Evolutionary conservation across 352 stramenopile genomes (phyloP).

Genomic region (Pythium grandisporangium): DNA sequence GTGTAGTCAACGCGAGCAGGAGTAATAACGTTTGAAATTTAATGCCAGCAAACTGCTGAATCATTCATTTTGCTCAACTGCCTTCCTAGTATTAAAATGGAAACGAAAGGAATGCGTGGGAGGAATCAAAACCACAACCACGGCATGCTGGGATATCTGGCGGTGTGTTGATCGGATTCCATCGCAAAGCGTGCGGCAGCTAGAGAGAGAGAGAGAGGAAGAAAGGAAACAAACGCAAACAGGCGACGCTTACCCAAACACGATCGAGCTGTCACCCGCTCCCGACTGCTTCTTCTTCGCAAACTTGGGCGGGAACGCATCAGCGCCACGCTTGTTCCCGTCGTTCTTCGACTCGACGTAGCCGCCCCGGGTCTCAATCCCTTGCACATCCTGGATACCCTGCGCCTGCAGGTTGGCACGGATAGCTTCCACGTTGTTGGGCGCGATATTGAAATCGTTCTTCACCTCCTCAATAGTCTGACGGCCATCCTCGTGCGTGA

Average conservation of each 20-base stretch:
- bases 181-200: no score
- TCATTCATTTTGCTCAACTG: no score
- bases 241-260: constrained; percentile 70
- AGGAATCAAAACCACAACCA: no score
- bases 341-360: constrained; percentile 41
- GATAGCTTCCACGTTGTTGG: constrained; percentile 66
- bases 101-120: no score
- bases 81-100: no score
- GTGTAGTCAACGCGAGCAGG: no score
- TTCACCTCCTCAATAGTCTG: constrained; percentile 82
- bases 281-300: constrained; percentile 75
- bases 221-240: no score
- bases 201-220: no score
- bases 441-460: constrained; percentile 67
- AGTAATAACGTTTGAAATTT: no score
- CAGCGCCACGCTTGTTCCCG: constrained; percentile 29
- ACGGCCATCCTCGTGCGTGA: constrained; percentile 73
- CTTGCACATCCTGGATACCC: constrained; percentile 40
- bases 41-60: no score
- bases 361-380: constrained; percentile 27
- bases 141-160: no score
- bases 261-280: constrained; percentile 67
- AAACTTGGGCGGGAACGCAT: constrained; percentile 41
- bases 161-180: no score
- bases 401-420: constrained; percentile 66